These are phyloP conservation scores for Fraxinus floribunda DNA, from an alignment of 305 asterid species.

Conservation along the genomic window DNA sequence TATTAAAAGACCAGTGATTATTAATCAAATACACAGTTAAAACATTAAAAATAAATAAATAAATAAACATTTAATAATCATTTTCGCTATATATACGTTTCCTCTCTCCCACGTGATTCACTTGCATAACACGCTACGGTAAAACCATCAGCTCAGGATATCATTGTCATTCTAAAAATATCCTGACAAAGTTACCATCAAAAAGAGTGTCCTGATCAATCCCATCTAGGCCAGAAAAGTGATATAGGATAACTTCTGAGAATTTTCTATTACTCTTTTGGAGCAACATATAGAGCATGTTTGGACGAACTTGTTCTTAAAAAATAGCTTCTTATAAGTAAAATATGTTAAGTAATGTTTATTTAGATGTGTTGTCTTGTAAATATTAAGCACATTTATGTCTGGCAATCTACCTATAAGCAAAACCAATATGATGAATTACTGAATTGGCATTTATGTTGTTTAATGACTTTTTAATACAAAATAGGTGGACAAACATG, in stretches of 20 bases:
- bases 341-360: neutral
- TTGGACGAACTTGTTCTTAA: too few relatives aligned
- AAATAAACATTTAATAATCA: neutral
- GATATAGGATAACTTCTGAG: neutral
- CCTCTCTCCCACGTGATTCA: neutral
- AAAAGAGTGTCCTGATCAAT: neutral
- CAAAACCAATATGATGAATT: neutral
- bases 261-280: neutral
- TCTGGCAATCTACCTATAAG: neutral
- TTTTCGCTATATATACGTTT: neutral
- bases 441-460: neutral
- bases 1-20: constrained; percentile 13
- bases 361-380: neutral
- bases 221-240: neutral
- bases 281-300: neutral
- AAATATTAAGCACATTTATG: neutral
- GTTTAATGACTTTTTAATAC: neutral
- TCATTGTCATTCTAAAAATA: neutral
- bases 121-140: neutral
- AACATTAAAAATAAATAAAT: neutral
- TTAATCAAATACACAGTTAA: neutral
- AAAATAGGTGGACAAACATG: neutral
- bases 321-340: neutral
- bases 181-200: neutral
- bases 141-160: neutral